Base-by-base conservation (phyloP, 179 eudicot species). In the Spergularia azorica region DNA sequence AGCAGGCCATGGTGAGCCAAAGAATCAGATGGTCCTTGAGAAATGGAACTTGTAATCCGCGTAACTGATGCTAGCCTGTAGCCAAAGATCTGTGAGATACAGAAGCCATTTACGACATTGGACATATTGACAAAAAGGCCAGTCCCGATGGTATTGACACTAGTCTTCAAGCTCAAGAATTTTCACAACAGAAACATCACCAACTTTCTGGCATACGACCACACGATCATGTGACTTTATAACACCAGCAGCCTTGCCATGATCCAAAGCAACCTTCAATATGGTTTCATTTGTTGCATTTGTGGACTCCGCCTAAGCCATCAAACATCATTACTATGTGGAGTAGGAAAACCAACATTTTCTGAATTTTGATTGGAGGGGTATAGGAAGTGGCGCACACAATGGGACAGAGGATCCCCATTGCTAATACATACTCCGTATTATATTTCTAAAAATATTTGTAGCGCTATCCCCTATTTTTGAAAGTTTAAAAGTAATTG, bases 201-300 rank as follows among this genome's bases (percentile, higher is more conserved):
- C 96, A 55, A 92, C 88, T 77, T 91, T 92, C 78, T 92, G 97
- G 85, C 92, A 91, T 54, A 92, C 88, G 17, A 92, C 97, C 21
- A 91, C 95, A 1, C 97, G 86, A 76, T 91, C 97, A 77, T 89
- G 96, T 12, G 96, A 73, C 76, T 91, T 88, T 71, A 92, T 79
- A 20, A 92, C 83, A 4, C 97, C 96, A 0, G 87, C 74, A 16
- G 92, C 79, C 85, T 88, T 92, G 18, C 96, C 97, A 48, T 91
- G 89, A 75, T 91, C 91, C 3, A 92, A 81, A 14, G 97, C 96
- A 36, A 88, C 86, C 84, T 91, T 92, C 81, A 91, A 65, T 56
- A 91, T 80, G 0, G 96, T 86, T 80, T 92, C 97, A 60, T 91
- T 87, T 48, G 96, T 84, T 9, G 89, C 89, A 73, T 55, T 90